Evolutionary conservation across 192 early-diverging fungal species (phyloP).

Genomic region (Pilobolus umbonatus): DNA sequence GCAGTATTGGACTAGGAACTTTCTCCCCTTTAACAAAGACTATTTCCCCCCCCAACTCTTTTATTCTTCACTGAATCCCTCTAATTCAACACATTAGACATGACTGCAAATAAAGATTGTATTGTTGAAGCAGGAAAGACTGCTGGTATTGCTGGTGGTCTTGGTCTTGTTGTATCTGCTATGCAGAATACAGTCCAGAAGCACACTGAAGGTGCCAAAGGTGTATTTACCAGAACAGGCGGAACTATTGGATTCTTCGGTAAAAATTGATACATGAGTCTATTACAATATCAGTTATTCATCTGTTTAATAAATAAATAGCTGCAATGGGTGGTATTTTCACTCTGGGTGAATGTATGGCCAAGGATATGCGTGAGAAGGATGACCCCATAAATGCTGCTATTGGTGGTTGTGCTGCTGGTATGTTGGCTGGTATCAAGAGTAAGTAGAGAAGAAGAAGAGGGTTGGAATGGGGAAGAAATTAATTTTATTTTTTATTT

Average conservation of each 20-base stretch:
- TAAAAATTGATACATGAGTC: constrained; percentile 33
- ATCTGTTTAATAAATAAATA: constrained; percentile 21
- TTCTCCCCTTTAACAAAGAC: too few relatives aligned
- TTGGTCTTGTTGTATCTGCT: constrained; percentile 65
- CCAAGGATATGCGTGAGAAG: constrained; percentile 53
- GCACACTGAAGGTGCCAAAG: constrained; percentile 43
- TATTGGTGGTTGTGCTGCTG: constrained; percentile 68
- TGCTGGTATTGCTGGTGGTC: constrained; percentile 48
- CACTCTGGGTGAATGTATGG: constrained; percentile 59
- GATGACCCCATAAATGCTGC: constrained; percentile 70
- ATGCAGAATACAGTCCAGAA: constrained; percentile 61
- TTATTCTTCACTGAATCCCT: too few relatives aligned
- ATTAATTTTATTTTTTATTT: neutral
- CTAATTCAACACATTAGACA: too few relatives aligned
- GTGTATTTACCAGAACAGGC: constrained; percentile 58
- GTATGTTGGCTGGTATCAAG: constrained; percentile 60
- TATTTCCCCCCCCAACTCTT: too few relatives aligned
- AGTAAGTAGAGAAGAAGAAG: constrained; percentile 23
- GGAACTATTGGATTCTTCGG: constrained; percentile 66
- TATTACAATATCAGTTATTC: neutral
- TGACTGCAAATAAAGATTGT: constrained; percentile 40
- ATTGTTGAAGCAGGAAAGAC: constrained; percentile 42
- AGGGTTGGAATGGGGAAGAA: too few relatives aligned
- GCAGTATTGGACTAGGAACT: too few relatives aligned
- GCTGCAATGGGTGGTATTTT: constrained; percentile 78